These are phyloP conservation scores for Lepidopterella palustris DNA, from an alignment of 495 filamentous ascomycete species.

Conservation along the genomic window DNA sequence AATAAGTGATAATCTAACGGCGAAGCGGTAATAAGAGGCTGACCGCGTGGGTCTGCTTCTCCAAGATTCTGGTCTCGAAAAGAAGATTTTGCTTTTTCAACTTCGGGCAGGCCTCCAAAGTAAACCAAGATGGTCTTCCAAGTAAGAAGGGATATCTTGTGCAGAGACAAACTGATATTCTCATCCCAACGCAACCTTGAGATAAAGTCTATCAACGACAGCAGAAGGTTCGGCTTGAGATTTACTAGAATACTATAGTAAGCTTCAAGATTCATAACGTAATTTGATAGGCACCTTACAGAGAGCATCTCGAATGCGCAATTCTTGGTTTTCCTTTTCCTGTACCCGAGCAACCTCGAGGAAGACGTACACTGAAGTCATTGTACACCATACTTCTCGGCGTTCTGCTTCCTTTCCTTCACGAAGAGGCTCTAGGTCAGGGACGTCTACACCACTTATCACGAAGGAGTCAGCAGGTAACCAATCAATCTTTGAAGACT, in stretches of 20 bases:
- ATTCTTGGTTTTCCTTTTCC: constrained; percentile 22
- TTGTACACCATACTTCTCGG: constrained; percentile 35
- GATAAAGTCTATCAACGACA: constrained; percentile 67
- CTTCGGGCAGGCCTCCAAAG: constrained; percentile 67
- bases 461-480: neutral
- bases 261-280: neutral
- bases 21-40: constrained; percentile 74
- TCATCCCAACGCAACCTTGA: constrained; percentile 87
- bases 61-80: constrained; percentile 44
- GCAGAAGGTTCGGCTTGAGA: constrained; percentile 62
- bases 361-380: constrained; percentile 36
- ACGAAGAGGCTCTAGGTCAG: constrained; percentile 11
- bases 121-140: constrained; percentile 88
- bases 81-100: constrained; percentile 66
- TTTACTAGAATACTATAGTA: constrained; percentile 35
- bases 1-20: constrained; percentile 95
- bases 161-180: constrained; percentile 53
- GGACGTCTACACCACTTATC: neutral
- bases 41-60: constrained; percentile 38
- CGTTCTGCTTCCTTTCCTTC: constrained; percentile 31
- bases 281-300: neutral
- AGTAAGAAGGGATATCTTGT: constrained; percentile 39
- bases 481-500: neutral
- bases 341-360: constrained; percentile 35
- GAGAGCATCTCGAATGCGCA: constrained; percentile 22